Evolutionary conservation across 2,329 filamentous ascomycete genomes (phyloP).

Genomic region (Zasmidium cellare): DNA sequence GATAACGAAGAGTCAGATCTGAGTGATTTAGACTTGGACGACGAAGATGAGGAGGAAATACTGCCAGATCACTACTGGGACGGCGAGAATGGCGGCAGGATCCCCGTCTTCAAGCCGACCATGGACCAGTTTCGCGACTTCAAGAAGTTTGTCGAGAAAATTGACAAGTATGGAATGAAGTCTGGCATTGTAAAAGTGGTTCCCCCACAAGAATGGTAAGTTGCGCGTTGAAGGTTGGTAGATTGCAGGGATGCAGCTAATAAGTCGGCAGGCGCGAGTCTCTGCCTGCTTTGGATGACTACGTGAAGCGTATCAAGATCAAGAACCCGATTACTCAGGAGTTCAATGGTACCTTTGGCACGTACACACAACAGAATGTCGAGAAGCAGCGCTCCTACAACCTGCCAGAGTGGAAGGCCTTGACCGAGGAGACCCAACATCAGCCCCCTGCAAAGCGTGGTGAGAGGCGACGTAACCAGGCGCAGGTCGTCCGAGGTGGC

Average conservation of each 20-base stretch:
- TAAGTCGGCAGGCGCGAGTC: slow-evolving; percentile 58
- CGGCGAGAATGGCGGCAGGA: slow-evolving; percentile 58
- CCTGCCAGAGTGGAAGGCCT: slow-evolving; percentile 88
- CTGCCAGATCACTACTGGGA: slow-evolving; percentile 86
- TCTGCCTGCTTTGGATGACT: slow-evolving; percentile 75
- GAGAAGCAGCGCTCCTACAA: slow-evolving; percentile 96
- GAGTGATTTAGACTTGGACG: slow-evolving; percentile 49
- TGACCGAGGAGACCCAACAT: slow-evolving; percentile 93
- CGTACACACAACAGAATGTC: slow-evolving; percentile 95
- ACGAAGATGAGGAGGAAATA: slow-evolving; percentile 57
- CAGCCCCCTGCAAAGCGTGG: slow-evolving; percentile 91
- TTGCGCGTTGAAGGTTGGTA: slow-evolving; percentile 14
- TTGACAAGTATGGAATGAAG: slow-evolving; percentile 95
- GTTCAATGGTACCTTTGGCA: slow-evolving; percentile 92
- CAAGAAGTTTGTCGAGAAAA: slow-evolving; percentile 82
- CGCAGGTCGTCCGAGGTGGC: slow-evolving; percentile 44
- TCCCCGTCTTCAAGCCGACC: slow-evolving; percentile 92
- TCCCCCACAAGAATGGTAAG: slow-evolving; percentile 89
- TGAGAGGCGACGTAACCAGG: slow-evolving; percentile 66
- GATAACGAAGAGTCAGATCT: slow-evolving; percentile 47
- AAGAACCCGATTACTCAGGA: slow-evolving; percentile 98
- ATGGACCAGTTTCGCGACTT: slow-evolving; percentile 96
- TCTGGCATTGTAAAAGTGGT: slow-evolving; percentile 96
- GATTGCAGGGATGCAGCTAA: slow-evolving; percentile 18
- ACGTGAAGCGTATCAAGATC: slow-evolving; percentile 87